Evolutionary conservation across 371 early-diverging fungal species (phyloP).

Genomic region (Lichtheimia corymbifera): DNA sequence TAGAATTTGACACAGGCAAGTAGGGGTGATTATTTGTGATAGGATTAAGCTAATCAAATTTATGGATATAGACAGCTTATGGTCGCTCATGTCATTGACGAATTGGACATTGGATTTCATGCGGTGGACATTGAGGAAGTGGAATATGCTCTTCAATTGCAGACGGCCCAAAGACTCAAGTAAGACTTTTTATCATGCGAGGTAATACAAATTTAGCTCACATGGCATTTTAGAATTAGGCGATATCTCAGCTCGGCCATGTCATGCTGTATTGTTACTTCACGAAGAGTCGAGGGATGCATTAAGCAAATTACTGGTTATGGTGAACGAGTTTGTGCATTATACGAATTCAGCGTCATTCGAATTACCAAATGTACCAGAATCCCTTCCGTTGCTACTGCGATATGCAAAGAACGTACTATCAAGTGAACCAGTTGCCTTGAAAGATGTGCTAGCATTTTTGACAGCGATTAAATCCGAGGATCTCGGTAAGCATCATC

Average conservation of each 20-base stretch:
- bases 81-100: constrained; percentile 39
- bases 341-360: constrained; percentile 23
- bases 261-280: constrained; percentile 35
- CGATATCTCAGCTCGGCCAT: constrained; percentile 25
- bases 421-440: constrained; percentile 26
- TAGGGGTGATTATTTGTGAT: too few relatives aligned
- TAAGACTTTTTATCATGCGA: constrained; percentile 13
- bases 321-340: constrained; percentile 35
- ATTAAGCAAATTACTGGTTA: constrained; percentile 23
- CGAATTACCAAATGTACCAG: constrained; percentile 29
- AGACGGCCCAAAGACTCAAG: constrained; percentile 27
- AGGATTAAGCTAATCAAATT: too few relatives aligned
- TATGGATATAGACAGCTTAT: constrained; percentile 29
- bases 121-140: constrained; percentile 38
- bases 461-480: constrained; percentile 21
- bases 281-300: constrained; percentile 29
- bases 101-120: constrained; percentile 39
- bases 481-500: background rate
- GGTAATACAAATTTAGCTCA: background rate
- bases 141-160: constrained; percentile 37
- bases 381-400: constrained; percentile 28
- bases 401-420: constrained; percentile 23
- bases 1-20: constrained; percentile 30
- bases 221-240: constrained; percentile 3
- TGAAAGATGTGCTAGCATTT: constrained; percentile 29